These are phyloP conservation scores for Elongisporangium anandrum DNA, from an alignment of 352 stramenopile genomes.

Conservation along the genomic window DNA sequence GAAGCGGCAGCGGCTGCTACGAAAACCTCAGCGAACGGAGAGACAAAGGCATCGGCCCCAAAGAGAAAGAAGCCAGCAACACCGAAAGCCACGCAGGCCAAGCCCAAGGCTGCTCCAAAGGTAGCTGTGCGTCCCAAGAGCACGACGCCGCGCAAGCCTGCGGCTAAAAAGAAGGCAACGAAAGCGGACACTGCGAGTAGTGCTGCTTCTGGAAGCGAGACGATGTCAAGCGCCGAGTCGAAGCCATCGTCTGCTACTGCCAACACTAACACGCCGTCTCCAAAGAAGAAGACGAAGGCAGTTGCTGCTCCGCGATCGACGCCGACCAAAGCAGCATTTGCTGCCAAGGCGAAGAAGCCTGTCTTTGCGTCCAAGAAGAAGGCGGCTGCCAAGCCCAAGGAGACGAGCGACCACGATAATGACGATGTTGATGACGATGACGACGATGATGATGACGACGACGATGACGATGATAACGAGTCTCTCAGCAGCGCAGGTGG, in stretches of 20 bases:
- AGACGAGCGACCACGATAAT: constrained; percentile 9
- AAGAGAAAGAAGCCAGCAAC: not conserved
- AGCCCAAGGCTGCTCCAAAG: not conserved
- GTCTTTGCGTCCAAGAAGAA: constrained; percentile 11
- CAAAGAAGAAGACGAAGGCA: not conserved
- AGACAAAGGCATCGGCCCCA: not conserved
- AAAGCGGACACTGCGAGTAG: not conserved
- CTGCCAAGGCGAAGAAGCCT: constrained; percentile 3
- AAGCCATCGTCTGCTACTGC: not conserved
- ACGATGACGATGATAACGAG: constrained; percentile 25
- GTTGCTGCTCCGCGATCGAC: not conserved
- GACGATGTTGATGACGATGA: constrained; percentile 26
- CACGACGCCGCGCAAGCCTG: not conserved
- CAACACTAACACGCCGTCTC: not conserved
- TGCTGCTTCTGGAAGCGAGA: not conserved
- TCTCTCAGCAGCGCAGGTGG: constrained; percentile 30
- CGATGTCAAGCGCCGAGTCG: constrained; percentile 4
- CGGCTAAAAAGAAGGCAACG: constrained; percentile 4
- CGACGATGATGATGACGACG: constrained; percentile 18
- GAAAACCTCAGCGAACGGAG: not conserved
- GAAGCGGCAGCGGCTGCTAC: not conserved
- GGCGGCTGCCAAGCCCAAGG: constrained; percentile 2
- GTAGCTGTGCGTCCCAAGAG: not conserved
- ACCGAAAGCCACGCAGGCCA: not conserved
- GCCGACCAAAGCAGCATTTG: not conserved